These are phyloP conservation scores for Xenoacremonium recifei DNA, from an alignment of 2,329 filamentous ascomycete genomes.

Conservation along the genomic window DNA sequence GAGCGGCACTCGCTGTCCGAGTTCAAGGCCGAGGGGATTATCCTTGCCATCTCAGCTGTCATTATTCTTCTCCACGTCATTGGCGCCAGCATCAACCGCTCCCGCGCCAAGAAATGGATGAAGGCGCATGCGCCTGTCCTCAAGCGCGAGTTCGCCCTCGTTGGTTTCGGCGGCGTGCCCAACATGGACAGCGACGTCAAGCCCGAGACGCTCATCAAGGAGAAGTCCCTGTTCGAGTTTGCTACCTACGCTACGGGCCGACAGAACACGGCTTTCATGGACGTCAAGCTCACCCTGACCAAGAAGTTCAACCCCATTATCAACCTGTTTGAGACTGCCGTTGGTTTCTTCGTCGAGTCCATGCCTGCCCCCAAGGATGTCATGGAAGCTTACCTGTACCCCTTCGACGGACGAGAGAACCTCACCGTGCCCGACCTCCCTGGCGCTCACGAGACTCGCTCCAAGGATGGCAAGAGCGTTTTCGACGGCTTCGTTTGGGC, in stretches of 20 bases:
- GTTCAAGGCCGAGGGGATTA: conserved; percentile 83
- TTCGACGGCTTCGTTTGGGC: conserved; percentile 96
- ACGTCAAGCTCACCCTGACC: conserved; percentile 76
- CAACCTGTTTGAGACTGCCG: conserved; percentile 58
- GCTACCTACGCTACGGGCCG: conserved; percentile 85
- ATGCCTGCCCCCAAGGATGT: conserved; percentile 68
- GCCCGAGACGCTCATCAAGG: conserved; percentile 61
- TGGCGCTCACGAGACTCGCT: conserved; percentile 53
- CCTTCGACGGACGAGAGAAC: conserved; percentile 89
- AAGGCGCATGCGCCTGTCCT: conserved; percentile 70
- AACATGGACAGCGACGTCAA: conserved; percentile 43
- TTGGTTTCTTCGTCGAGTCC: conserved; percentile 79
- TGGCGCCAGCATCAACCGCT: conserved; percentile 76
- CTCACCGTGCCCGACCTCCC: conserved; percentile 68
- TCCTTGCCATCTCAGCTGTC: conserved; percentile 71
- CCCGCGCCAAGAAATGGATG: conserved; percentile 79
- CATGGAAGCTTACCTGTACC: conserved; percentile 75
- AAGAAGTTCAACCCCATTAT: conserved; percentile 83
- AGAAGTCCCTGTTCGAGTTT: conserved; percentile 86
- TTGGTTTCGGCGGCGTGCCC: conserved; percentile 70
- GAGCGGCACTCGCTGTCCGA: conserved; percentile 82
- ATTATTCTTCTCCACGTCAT: conserved; percentile 78
- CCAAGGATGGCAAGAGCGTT: conserved; percentile 60
- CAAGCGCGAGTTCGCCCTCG: conserved; percentile 78
- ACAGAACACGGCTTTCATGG: conserved; percentile 88